Evolutionary conservation across 352 stramenopile genomes (phyloP).

Genomic region (Globisporangium nagaii): DNA sequence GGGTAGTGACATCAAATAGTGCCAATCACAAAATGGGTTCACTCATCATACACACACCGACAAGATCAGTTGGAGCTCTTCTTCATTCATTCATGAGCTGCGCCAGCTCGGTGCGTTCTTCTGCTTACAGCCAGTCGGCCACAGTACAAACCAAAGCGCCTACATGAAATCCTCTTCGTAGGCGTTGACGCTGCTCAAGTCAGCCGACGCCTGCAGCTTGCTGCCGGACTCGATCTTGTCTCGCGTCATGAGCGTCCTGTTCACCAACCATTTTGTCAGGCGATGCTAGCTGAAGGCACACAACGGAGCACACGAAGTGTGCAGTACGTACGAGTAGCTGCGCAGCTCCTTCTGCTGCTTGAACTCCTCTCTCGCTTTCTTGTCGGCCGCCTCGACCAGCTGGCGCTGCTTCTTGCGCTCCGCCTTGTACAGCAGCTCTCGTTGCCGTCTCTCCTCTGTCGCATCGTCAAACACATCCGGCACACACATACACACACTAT

Average conservation of each 20-base stretch:
- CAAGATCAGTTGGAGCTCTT: too few relatives aligned
- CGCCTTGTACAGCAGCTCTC: conserved; percentile 63
- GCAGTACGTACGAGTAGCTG: conserved; percentile 57
- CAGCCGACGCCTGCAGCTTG: conserved; percentile 14
- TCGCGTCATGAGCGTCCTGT: conserved; percentile 51
- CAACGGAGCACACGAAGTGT: not conserved
- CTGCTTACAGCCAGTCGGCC: too few relatives aligned
- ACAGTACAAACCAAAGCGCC: not conserved
- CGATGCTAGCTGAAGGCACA: too few relatives aligned
- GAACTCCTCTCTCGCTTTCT: conserved; percentile 49
- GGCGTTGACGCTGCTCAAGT: conserved; percentile 27
- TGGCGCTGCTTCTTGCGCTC: conserved; percentile 68
- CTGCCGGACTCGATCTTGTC: conserved; percentile 55
- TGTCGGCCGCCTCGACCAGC: conserved; percentile 39
- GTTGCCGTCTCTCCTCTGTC: conserved; percentile 56
- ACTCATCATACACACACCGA: too few relatives aligned
- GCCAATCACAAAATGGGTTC: not conserved
- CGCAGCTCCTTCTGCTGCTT: conserved; percentile 73
- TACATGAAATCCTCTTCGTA: conserved; percentile 84
- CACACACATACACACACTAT: not conserved
- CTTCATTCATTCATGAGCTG: too few relatives aligned
- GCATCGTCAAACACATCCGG: conserved; percentile 3
- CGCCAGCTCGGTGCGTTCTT: too few relatives aligned
- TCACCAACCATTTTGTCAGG: not conserved
- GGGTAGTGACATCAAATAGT: not conserved